A percentile compares a stretch with the other conserved stretches of the same genome.
Conservation (phyloP, 1,139 yeast species). For the Saccharomycopsis crataegensis region DNA sequence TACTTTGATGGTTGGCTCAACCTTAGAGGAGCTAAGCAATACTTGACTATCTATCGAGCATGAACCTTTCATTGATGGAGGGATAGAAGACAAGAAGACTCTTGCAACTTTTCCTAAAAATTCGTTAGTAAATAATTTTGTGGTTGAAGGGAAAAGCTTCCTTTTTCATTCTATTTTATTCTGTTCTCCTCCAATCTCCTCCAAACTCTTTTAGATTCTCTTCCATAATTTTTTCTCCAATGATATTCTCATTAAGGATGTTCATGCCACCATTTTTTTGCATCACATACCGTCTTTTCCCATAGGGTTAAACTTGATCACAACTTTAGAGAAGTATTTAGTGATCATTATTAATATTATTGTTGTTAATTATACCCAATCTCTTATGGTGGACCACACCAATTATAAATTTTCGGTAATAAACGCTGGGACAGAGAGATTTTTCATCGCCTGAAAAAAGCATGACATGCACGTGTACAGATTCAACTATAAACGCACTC, state of each 20-base stretch:
- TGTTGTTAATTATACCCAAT: neutral
- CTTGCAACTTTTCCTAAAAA: slow-evolving; percentile 53
- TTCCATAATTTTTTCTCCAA: no score
- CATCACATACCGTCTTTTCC: slow-evolving; percentile 42
- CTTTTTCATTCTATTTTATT: no score
- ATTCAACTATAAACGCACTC: neutral
- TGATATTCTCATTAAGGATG: no score
- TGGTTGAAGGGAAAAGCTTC: neutral
- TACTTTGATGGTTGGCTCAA: slow-evolving; percentile 58
- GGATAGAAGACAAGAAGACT: slow-evolving; percentile 70
- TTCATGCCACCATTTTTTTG: neutral
- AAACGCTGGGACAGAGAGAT: neutral
- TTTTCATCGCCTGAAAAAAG: neutral
- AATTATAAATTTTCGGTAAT: no score
- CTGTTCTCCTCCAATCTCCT: no score
- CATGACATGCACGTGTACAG: neutral
- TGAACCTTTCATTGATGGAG: slow-evolving; percentile 52
- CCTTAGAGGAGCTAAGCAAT: slow-evolving; percentile 35
- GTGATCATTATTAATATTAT: slow-evolving; percentile 52
- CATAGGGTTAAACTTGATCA: slow-evolving; percentile 73
- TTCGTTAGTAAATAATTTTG: neutral
- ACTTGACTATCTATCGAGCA: slow-evolving; percentile 49
- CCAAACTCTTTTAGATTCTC: no score
- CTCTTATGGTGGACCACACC: neutral
- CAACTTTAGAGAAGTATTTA: slow-evolving; percentile 72